phyloP scores from a whole-genome alignment of 2,329 filamentous ascomycete genomes.

The Fonsecaea erecta region DNA sequence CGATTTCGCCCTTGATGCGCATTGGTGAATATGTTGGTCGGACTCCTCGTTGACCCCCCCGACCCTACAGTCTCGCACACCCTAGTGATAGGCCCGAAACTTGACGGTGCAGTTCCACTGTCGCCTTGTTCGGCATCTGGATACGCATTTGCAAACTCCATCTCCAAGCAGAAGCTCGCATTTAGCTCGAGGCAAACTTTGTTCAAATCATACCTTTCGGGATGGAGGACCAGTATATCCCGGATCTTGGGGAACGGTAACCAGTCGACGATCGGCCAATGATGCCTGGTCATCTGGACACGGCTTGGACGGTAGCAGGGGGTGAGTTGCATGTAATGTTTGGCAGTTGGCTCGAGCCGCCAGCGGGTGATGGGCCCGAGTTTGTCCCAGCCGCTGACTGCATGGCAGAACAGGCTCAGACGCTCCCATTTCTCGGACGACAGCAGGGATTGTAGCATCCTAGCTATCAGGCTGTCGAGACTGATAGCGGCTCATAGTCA shows the following conservation, averaged over 20 bases:
- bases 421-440: conserved; percentile 9
- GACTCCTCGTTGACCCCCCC: not conserved
- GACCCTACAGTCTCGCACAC: not conserved
- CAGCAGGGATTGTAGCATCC: not conserved
- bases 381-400: conserved; percentile 2
- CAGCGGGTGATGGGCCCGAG: conserved; percentile 4
- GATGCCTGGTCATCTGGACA: conserved; percentile 3
- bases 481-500: not conserved
- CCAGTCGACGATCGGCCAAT: conserved; percentile 9
- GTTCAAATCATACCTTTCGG: conserved; percentile 2
- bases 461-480: conserved; percentile 6
- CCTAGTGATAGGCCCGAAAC: not conserved
- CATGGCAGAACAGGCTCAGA: not conserved
- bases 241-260: conserved; percentile 2
- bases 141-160: conserved; percentile 3
- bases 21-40: not conserved
- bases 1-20: not conserved
- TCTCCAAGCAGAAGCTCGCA: conserved; percentile 5
- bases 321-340: conserved; percentile 1
- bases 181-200: conserved; percentile 1
- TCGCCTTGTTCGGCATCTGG: not conserved
- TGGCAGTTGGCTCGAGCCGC: not conserved
- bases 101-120: not conserved
- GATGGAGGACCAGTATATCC: not conserved
- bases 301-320: not conserved